A percentile compares a stretch with the other conserved stretches of the same genome.
These are phyloP conservation scores for Oidium heveae DNA, from an alignment of 2,329 filamentous ascomycete species.

Conservation along the genomic window DNA sequence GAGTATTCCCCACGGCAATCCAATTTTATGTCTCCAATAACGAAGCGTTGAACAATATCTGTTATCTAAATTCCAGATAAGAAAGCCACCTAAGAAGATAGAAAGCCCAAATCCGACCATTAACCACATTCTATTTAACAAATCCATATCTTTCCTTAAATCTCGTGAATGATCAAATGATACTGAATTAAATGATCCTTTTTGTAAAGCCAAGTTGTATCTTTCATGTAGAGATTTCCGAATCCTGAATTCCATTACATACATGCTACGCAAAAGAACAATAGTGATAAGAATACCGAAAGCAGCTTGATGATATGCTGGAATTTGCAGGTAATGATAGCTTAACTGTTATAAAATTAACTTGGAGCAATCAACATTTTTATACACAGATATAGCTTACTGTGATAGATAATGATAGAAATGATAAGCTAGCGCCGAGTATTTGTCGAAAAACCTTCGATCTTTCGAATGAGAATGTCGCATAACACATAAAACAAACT, in stretches of 20 bases:
- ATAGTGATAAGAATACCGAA: slow-evolving; percentile 36
- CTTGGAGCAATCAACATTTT: slow-evolving; percentile 19
- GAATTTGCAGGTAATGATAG: slow-evolving; percentile 51
- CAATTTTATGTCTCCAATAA: slow-evolving; percentile 32
- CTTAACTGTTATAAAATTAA: slow-evolving; percentile 20
- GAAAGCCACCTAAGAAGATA: slow-evolving; percentile 37
- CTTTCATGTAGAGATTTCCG: slow-evolving; percentile 23
- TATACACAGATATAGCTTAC: slow-evolving; percentile 30
- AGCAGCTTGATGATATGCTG: slow-evolving; percentile 46
- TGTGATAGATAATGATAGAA: slow-evolving; percentile 24
- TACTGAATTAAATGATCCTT: slow-evolving; percentile 16
- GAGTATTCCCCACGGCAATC: slow-evolving; percentile 47
- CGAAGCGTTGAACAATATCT: slow-evolving; percentile 23
- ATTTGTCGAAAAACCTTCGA: slow-evolving; percentile 17
- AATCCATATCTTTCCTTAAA: slow-evolving; percentile 29
- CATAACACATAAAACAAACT: slow-evolving; percentile 43
- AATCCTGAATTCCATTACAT: slow-evolving; percentile 41
- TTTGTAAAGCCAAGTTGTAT: slow-evolving; percentile 18
- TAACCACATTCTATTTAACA: slow-evolving; percentile 40
- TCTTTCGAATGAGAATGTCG: slow-evolving; percentile 23
- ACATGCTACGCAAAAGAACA: slow-evolving; percentile 32
- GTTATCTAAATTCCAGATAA: slow-evolving; percentile 43
- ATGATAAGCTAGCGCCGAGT: slow-evolving; percentile 19
- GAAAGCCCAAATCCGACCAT: slow-evolving; percentile 31
- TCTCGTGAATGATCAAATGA: slow-evolving; percentile 11